These are phyloP conservation scores for Tephrocybe sp. DNA, from an alignment of 768 basidiomycete species.

Conservation along the genomic window DNA sequence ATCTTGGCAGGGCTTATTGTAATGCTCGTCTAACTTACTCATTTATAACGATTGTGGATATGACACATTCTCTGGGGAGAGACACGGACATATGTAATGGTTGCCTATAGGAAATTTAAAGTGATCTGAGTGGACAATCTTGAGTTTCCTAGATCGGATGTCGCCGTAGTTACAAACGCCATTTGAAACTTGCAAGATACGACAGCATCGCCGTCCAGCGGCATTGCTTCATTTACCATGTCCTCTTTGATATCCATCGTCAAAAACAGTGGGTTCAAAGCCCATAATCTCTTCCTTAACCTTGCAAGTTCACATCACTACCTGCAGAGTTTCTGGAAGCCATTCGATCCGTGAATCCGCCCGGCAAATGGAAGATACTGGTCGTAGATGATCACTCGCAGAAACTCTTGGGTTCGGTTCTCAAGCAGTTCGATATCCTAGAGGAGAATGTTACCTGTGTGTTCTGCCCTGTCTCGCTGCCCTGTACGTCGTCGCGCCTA, in stretches of 20 bases:
- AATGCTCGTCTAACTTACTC: constrained; percentile 12
- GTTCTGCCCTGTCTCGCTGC: constrained; percentile 28
- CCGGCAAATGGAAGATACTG: constrained; percentile 93
- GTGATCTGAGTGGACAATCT: neutral
- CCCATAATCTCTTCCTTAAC: neutral
- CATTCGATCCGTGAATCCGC: constrained; percentile 84
- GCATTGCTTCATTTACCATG: constrained; percentile 25
- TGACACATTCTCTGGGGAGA: constrained; percentile 11
- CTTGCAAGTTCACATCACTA: constrained; percentile 2
- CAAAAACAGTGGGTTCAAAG: constrained; percentile 37
- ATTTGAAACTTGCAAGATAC: neutral
- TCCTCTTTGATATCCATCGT: constrained; percentile 43
- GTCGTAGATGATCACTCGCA: constrained; percentile 95
- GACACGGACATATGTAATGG: constrained; percentile 16
- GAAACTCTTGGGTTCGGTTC: constrained; percentile 76
- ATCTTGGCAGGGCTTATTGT: constrained; percentile 13
- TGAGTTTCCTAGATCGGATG: constrained; percentile 13
- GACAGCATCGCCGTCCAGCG: constrained; percentile 7
- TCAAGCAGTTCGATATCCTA: constrained; percentile 92
- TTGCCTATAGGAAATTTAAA: too few species aligned
- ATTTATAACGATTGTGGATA: constrained; percentile 13
- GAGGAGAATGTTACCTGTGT: constrained; percentile 95
- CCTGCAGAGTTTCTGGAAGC: constrained; percentile 80
- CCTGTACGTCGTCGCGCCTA: neutral
- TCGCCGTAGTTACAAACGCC: constrained; percentile 17